A percentile compares a stretch with the other conserved stretches of the same genome.
Evolutionary conservation across 345 rosid genomes (phyloP).

Genomic region (Litchi chinensis): DNA sequence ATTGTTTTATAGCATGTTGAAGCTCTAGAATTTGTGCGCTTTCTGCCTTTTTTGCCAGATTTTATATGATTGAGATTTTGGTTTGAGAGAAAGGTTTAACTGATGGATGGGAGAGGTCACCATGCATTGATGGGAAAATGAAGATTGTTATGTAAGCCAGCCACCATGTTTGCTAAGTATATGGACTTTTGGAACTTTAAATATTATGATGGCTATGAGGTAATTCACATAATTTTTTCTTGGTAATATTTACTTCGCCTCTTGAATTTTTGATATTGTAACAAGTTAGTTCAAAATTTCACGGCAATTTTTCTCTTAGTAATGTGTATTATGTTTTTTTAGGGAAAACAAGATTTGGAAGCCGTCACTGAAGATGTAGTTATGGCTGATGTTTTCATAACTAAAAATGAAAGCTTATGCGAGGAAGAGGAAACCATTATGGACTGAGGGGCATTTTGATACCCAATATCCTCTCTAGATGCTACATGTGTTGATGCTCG

Average conservation of each 20-base stretch:
- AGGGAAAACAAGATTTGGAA: not conserved
- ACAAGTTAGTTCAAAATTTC: not conserved
- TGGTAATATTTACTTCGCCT: not conserved
- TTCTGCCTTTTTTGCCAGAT: conserved; percentile 27
- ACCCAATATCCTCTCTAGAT: not conserved
- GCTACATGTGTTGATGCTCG: not conserved
- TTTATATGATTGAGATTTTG: conserved; percentile 10
- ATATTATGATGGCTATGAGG: conserved; percentile 25
- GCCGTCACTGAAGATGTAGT: not conserved
- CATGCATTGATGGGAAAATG: conserved; percentile 11
- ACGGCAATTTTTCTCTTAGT: not conserved
- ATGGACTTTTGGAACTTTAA: conserved; percentile 16
- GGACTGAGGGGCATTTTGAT: not conserved
- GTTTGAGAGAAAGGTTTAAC: conserved; percentile 25
- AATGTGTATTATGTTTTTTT: not conserved
- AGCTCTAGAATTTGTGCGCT: conserved; percentile 1
- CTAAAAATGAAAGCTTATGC: not conserved
- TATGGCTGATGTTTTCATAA: not conserved
- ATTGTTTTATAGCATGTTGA: conserved; percentile 1
- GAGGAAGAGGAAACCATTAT: not conserved
- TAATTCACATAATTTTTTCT: conserved; percentile 21
- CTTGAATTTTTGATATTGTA: not conserved
- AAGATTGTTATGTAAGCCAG: conserved; percentile 17
- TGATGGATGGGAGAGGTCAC: conserved; percentile 21
- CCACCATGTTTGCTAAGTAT: conserved; percentile 12